Evolutionary conservation across 1,284 basidiomycete genomes (phyloP), one percentile per base, ranked within the genome.

Genomic region (Rugosomyces carneus): DNA sequence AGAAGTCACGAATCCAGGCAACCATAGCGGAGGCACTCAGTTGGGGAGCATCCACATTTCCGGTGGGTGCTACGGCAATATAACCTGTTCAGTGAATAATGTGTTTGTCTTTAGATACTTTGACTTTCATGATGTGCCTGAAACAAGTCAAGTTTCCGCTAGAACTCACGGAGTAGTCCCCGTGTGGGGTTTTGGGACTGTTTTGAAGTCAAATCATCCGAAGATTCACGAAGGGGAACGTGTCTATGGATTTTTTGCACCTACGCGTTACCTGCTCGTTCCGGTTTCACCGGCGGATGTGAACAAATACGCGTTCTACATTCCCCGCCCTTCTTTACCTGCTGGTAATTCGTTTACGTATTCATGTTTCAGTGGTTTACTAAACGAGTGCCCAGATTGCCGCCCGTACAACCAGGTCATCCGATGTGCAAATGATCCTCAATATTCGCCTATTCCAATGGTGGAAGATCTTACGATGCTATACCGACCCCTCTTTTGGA

Each of bases 401-500:
- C 65, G 78, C 20, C 80, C 78, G 15, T 84, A 84, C 57, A 83
- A 84, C 48, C 77, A 79, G 53, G 66, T 84, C 41, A 70, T 71
- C 13, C 75, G 80, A 13, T 83, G 82, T 51, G 61, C 68, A 2
- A 56, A 59, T 5, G 81, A 84, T 51, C 67, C 73, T 0, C 66
- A 77, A 42, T 81, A 81, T 48, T 64, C 67, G 15, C 60, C 72
- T 0, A 67, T 68, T 0, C 63, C 71, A 0, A 48, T 55, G 1
- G 59, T 62, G 0, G 81, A 84, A 57, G 80, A 81, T 54, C 62
- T 80, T 27, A 74, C 72, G 0, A 82, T 83, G 80, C 69, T 84
- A 13, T 84, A 79, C 50, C 72, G 80, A 0, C 80, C 81, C 0
- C 63, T 83, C 5, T 82, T 81, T 60, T 83, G 80, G 81, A 83